These are phyloP conservation scores for Rhodotorula sp. DNA, from an alignment of 1,284 basidiomycete genomes.

Conservation along the genomic window DNA sequence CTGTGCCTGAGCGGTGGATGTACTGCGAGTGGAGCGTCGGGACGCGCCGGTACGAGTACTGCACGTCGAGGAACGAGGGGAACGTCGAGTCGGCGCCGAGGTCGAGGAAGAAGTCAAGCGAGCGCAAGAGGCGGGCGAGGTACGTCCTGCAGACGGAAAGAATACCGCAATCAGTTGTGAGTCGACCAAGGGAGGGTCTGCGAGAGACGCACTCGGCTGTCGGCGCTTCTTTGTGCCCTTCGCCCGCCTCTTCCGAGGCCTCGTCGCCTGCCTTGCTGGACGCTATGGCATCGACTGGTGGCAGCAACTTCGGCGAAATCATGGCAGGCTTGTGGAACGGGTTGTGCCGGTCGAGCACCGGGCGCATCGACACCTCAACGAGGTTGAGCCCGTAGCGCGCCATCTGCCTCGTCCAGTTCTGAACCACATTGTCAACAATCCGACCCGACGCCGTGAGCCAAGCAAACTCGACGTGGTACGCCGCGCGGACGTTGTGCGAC, in stretches of 20 bases:
- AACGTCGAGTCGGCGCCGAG: slow-evolving; percentile 79
- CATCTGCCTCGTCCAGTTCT: slow-evolving; percentile 78
- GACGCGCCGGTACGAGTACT: slow-evolving; percentile 78
- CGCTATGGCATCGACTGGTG: slow-evolving; percentile 7
- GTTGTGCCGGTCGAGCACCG: slow-evolving; percentile 60
- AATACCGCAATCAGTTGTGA: not conserved
- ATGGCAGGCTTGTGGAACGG: slow-evolving; percentile 81
- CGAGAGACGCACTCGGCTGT: not conserved
- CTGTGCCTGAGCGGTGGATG: slow-evolving; percentile 80
- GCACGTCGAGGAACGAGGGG: slow-evolving; percentile 74
- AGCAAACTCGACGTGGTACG: slow-evolving; percentile 93
- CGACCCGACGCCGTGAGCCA: slow-evolving; percentile 97
- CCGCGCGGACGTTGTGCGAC: slow-evolving; percentile 84
- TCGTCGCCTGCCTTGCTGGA: slow-evolving; percentile 7
- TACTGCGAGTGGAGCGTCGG: slow-evolving; percentile 81
- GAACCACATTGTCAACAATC: slow-evolving; percentile 87
- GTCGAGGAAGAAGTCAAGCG: slow-evolving; percentile 45
- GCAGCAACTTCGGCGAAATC: slow-evolving; percentile 51
- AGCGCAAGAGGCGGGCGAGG: slow-evolving; percentile 35
- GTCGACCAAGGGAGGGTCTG: not conserved
- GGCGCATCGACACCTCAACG: slow-evolving; percentile 72
- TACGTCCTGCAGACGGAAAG: slow-evolving; percentile 24
- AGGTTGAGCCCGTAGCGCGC: slow-evolving; percentile 89
- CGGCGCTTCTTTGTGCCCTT: slow-evolving; percentile 1
- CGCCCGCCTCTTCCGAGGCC: not conserved